These are phyloP conservation scores for Stephanodiscus minutulus DNA, from an alignment of 108 stramenopile species.

Conservation along the genomic window DNA sequence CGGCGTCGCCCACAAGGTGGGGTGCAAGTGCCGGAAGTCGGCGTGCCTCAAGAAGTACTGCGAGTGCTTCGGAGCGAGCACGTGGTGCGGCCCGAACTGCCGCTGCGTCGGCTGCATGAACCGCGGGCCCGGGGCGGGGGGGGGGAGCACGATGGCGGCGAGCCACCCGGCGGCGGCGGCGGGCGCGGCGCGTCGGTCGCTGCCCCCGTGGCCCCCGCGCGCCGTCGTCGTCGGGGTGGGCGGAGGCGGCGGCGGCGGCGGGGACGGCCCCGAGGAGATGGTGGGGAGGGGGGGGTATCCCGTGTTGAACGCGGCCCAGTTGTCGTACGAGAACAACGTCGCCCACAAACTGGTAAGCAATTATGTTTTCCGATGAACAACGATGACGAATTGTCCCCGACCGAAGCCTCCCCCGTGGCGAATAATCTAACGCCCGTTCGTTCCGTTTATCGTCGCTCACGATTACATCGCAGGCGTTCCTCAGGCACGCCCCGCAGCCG, in stretches of 20 bases:
- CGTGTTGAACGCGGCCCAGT: constrained; percentile 82
- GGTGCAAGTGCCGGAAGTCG: constrained; percentile 94
- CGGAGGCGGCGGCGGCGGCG: too few species aligned
- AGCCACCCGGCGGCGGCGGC: neutral
- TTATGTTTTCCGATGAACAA: neutral
- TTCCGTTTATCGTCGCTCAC: neutral
- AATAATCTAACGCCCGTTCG: neutral
- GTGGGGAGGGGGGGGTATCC: constrained; percentile 30
- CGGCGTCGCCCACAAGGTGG: constrained; percentile 78
- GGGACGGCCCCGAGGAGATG: too few species aligned
- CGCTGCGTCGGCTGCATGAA: constrained; percentile 95
- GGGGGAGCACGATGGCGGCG: neutral
- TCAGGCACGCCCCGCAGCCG: constrained; percentile 24
- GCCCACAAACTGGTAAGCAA: constrained; percentile 72
- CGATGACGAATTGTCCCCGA: neutral
- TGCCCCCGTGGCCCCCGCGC: too few species aligned
- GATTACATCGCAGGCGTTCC: constrained; percentile 10
- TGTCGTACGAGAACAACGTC: too few species aligned
- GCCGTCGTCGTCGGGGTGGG: too few species aligned
- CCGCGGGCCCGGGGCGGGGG: constrained; percentile 14
- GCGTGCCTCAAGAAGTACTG: constrained; percentile 96
- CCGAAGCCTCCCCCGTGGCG: too few species aligned
- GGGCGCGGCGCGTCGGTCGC: too few species aligned
- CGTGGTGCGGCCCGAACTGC: constrained; percentile 86
- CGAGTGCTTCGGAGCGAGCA: constrained; percentile 90